These are phyloP conservation scores for Botryotinia convoluta DNA, from an alignment of 2,329 filamentous ascomycete genomes.

Conservation along the genomic window DNA sequence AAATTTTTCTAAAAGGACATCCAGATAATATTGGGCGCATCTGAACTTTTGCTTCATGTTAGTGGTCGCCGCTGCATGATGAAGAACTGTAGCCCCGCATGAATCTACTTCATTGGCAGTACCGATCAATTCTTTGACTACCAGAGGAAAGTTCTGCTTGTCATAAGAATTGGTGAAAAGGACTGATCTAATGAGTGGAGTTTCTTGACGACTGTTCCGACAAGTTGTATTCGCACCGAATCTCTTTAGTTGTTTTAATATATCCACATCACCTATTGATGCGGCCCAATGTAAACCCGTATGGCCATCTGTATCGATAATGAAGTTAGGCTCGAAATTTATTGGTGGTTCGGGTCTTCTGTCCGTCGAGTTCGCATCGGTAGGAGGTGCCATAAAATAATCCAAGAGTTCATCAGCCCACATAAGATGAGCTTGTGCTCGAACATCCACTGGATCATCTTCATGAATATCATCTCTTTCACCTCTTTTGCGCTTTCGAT, in stretches of 20 bases:
- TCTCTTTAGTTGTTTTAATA: conserved; percentile 81
- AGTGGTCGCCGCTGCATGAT: conserved; percentile 89
- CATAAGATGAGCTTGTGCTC: conserved; percentile 80
- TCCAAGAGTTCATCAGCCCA: conserved; percentile 93
- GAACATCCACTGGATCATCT: conserved; percentile 50
- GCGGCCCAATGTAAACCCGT: conserved; percentile 96
- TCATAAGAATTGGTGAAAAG: conserved; percentile 97
- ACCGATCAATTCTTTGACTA: conserved; percentile 78
- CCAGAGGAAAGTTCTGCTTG: conserved; percentile 81
- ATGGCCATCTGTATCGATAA: conserved; percentile 91
- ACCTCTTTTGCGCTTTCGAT: conserved; percentile 73
- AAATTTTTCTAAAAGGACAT: conserved; percentile 84
- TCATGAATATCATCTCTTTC: conserved; percentile 61
- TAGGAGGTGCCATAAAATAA: conserved; percentile 78
- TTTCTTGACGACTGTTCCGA: conserved; percentile 74
- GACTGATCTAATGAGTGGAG: conserved; percentile 89
- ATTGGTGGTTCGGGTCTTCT: conserved; percentile 71
- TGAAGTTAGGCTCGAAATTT: conserved; percentile 83
- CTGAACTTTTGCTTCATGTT: conserved; percentile 79
- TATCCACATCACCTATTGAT: conserved; percentile 92
- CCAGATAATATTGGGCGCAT: conserved; percentile 89
- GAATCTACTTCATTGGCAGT: conserved; percentile 79
- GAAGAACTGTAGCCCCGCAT: conserved; percentile 83
- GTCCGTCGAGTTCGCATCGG: conserved; percentile 62
- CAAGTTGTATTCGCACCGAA: conserved; percentile 74